These are phyloP conservation scores for Lyophyllum decastes DNA, from an alignment of 768 basidiomycete genomes.

Conservation along the genomic window DNA sequence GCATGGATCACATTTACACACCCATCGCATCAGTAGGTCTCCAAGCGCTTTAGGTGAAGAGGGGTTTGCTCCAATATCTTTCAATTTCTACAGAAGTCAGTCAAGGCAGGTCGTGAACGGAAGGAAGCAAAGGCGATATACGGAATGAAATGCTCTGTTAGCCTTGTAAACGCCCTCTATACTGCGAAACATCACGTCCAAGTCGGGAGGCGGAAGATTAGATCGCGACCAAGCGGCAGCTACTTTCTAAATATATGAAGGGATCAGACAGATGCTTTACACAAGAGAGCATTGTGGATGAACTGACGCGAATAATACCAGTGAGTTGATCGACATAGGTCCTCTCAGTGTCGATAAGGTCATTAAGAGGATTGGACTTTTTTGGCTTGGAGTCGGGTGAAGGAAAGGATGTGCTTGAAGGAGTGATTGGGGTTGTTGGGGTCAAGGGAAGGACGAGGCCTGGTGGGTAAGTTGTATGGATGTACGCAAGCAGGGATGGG, in stretches of 20 bases:
- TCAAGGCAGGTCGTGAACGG: constrained; percentile 10
- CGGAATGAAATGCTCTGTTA: constrained; percentile 77
- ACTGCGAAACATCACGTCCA: constrained; percentile 93
- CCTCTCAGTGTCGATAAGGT: constrained; percentile 94
- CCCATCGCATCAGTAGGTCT: constrained; percentile 97
- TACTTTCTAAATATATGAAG: constrained; percentile 65
- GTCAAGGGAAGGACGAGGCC: constrained; percentile 26
- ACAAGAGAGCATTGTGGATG: constrained; percentile 1
- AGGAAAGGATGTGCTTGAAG: constrained; percentile 26
- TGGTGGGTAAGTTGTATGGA: constrained; percentile 9
- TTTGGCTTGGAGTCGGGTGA: constrained; percentile 50
- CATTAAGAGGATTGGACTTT: constrained; percentile 80
- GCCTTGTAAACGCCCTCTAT: constrained; percentile 93
- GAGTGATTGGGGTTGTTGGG: constrained; percentile 39
- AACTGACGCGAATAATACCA: constrained; percentile 83
- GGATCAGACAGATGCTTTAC: constrained; percentile 10
- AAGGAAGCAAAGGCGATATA: constrained; percentile 30
- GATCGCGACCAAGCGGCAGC: constrained; percentile 97
- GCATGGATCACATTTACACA: constrained; percentile 37
- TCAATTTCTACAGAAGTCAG: constrained; percentile 68
- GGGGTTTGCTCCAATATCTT: constrained; percentile 91
- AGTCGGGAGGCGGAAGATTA: constrained; percentile 89
- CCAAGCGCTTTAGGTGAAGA: constrained; percentile 92
- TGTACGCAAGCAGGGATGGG: constrained; percentile 4
- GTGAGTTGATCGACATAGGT: constrained; percentile 88